A percentile compares a stretch with the other conserved stretches of the same genome.
These are phyloP conservation scores for Psilocybe cubensis DNA, from an alignment of 768 basidiomycete species.

Conservation along the genomic window DNA sequence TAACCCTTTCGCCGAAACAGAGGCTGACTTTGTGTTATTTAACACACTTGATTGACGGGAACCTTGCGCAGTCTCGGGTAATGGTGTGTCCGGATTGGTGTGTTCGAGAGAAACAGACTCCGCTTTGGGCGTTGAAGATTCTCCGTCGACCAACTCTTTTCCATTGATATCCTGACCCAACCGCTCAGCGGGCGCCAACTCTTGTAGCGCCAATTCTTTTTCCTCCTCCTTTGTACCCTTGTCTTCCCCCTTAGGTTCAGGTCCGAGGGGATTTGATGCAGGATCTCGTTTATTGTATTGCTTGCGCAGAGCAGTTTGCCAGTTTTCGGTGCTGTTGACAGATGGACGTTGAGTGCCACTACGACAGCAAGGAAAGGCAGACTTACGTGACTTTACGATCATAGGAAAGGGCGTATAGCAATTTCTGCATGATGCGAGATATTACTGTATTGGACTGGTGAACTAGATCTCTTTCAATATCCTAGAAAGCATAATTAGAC, in stretches of 20 bases:
- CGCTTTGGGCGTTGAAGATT: neutral
- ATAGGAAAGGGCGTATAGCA: constrained; percentile 75
- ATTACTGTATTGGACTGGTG: constrained; percentile 61
- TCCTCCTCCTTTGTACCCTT: constrained; percentile 13
- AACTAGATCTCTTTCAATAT: constrained; percentile 78
- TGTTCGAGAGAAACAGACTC: neutral
- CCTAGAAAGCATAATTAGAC: constrained; percentile 43
- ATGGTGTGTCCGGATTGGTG: neutral
- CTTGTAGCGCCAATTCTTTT: neutral
- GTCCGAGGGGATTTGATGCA: constrained; percentile 71
- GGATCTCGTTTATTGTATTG: constrained; percentile 80
- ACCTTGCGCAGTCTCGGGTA: neutral
- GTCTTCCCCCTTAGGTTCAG: constrained; percentile 42
- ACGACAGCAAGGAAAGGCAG: constrained; percentile 10
- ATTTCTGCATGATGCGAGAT: constrained; percentile 73
- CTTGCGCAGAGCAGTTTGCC: constrained; percentile 77
- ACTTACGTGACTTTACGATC: constrained; percentile 81
- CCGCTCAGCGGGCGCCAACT: constrained; percentile 5
- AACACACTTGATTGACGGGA: constrained; percentile 19
- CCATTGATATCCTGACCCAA: neutral
- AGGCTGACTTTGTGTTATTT: constrained; percentile 11
- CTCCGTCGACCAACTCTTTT: neutral
- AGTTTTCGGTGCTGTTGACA: constrained; percentile 63
- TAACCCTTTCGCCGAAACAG: neutral
- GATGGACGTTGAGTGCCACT: constrained; percentile 17